Evolutionary conservation across 164 flowering plant genomes (phyloP).

Genomic region (Piper betle): DNA sequence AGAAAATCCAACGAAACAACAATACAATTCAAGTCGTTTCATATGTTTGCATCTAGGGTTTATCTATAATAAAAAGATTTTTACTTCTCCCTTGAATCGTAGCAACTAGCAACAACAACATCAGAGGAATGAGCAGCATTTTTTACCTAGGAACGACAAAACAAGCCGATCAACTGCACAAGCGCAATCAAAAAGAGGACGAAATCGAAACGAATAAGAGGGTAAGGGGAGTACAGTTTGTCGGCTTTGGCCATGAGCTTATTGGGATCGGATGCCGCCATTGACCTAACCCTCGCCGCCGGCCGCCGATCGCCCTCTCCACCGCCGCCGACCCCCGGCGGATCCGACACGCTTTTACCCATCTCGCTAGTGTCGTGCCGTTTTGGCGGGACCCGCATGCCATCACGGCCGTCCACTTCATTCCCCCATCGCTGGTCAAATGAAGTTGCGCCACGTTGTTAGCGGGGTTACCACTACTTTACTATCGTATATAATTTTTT

Average conservation of each 20-base stretch:
- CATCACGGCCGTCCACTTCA: no score
- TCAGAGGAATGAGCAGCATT: not conserved
- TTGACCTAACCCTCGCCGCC: conserved; percentile 5
- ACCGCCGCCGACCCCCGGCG: not conserved
- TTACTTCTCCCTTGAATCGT: not conserved
- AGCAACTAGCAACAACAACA: not conserved
- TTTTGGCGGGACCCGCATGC: no score
- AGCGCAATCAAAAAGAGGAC: not conserved
- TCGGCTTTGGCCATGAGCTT: conserved; percentile 58
- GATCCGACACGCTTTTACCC: not conserved
- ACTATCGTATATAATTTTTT: no score
- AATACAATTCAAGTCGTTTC: no score
- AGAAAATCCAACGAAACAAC: no score
- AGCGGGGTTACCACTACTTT: no score
- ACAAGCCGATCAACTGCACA: not conserved
- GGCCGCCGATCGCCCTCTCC: not conserved
- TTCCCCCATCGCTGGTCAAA: no score
- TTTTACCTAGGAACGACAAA: not conserved
- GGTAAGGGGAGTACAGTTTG: conserved; percentile 31
- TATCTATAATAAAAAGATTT: not conserved
- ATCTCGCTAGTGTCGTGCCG: not conserved
- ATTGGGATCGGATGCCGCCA: conserved; percentile 45
- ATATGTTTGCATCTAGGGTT: not conserved
- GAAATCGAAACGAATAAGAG: not conserved
- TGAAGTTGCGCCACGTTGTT: no score